Base-by-base conservation (phyloP, 371 early-diverging fungal species). In the Apophysomyces variabilis region DNA sequence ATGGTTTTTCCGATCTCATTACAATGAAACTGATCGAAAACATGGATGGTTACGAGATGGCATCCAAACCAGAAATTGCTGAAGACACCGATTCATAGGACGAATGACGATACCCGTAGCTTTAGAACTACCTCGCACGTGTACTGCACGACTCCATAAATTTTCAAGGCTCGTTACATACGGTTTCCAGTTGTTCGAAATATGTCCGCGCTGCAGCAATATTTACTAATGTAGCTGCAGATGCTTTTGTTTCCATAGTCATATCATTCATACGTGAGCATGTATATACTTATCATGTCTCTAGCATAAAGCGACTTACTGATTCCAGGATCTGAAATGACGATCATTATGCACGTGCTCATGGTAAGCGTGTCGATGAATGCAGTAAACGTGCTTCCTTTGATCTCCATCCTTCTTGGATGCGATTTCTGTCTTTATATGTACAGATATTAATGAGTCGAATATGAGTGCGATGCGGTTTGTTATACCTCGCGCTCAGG, bases 191-290 rank as follows among this genome's bases (percentile, higher is more conserved):
- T 67, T 87, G 88, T 63, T 90, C 89, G 80, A 96, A 96, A 73
- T 94, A 92, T 66, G 79, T 78, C 65, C 93, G 69, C 1, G 94
- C 94, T 26, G 89, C 87, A 5, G 76, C 77, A 68, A 96, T 93
- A 71, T 96, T 95, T 77, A 88, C 82, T 62, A 87, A 83, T 37
- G 90, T 90, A 0, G 89, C 91, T 47, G 93, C 89, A 1, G 93
- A 86, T 70, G 92, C 92, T 90, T 76, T 39, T 50, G n/a, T 50
- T 38, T 18, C 32, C 26, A 41, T 26, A 18, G 6, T 26, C 39
- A 43, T 26, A 18, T 26, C 39, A 50, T 16, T 14, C 57, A 38
- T 36, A 11, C 14, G 46, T 37, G n/a, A 32, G 38, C 46, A 37
- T 38, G 11, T 47, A 47, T 9, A 14, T 13, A 46, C 14, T 36